phyloP scores from a whole-genome alignment of 768 basidiomycete species.

The Leccinum pellstonianum region DNA sequence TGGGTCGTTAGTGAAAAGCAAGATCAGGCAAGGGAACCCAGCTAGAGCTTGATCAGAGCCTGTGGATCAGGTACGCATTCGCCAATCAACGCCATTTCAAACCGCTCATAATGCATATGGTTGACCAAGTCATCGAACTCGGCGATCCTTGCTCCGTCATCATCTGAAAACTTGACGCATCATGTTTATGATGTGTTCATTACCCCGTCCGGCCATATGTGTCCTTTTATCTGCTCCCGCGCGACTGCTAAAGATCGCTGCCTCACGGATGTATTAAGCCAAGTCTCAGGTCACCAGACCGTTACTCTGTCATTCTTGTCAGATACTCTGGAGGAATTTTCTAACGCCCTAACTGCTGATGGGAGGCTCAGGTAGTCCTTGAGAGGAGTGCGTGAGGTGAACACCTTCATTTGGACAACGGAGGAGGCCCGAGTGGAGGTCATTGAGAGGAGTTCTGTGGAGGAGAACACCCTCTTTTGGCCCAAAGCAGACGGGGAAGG shows the following conservation, averaged over 20 bases:
- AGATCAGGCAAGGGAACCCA: too few relatives aligned
- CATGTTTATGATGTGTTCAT: slow-evolving; percentile 43
- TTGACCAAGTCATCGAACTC: slow-evolving; percentile 36
- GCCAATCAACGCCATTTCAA: background rate
- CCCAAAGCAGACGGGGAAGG: too few relatives aligned
- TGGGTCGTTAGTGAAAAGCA: too few relatives aligned
- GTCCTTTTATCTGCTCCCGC: slow-evolving; percentile 51
- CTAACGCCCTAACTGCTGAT: slow-evolving; percentile 31
- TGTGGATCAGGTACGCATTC: slow-evolving; percentile 35
- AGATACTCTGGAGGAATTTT: slow-evolving; percentile 51
- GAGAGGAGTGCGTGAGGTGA: too few relatives aligned
- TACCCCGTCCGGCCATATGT: slow-evolving; percentile 45
- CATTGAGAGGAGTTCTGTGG: too few relatives aligned
- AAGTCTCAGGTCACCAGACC: slow-evolving; percentile 37
- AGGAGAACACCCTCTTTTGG: too few relatives aligned
- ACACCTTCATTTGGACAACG: too few relatives aligned
- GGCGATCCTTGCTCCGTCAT: slow-evolving; percentile 40
- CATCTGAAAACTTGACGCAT: slow-evolving; percentile 47
- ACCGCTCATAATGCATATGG: slow-evolving; percentile 4
- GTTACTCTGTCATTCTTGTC: slow-evolving; percentile 53
- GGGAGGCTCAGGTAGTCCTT: too few relatives aligned
- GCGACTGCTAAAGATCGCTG: slow-evolving; percentile 32
- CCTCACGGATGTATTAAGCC: slow-evolving; percentile 39
- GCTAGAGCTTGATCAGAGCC: slow-evolving; percentile 28
- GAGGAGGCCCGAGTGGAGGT: too few relatives aligned